Conservation (phyloP, 148 eudicot species). For the Fagopyrum esculentum region DNA sequence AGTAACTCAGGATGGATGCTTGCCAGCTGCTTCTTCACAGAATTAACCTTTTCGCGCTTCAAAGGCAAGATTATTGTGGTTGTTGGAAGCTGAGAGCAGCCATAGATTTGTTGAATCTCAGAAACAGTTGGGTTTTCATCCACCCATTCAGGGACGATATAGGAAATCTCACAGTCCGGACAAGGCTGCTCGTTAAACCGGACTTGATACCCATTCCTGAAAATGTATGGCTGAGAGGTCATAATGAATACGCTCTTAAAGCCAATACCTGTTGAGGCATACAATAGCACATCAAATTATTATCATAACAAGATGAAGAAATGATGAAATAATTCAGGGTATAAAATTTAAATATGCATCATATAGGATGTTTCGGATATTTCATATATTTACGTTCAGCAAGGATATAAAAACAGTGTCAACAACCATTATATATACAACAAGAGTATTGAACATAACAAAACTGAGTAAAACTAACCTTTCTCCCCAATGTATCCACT, state of each 20-base stretch:
- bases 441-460: background rate
- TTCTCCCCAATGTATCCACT: slow-evolving; percentile 68
- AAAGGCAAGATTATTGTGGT: slow-evolving; percentile 40
- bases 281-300: background rate
- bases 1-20: slow-evolving; percentile 36
- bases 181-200: slow-evolving; percentile 36
- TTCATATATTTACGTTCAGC: too few relatives aligned
- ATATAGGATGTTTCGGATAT: too few relatives aligned
- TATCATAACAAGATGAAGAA: background rate
- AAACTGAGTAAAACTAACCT: slow-evolving; percentile 23
- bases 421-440: background rate
- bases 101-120: slow-evolving; percentile 24
- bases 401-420: too few relatives aligned
- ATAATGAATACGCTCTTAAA: slow-evolving; percentile 43
- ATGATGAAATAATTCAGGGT: too few relatives aligned
- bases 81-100: slow-evolving; percentile 17
- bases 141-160: slow-evolving; percentile 44
- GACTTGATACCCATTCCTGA: slow-evolving; percentile 15
- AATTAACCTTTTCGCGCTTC: slow-evolving; percentile 31
- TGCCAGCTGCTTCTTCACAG: slow-evolving; percentile 32
- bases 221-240: slow-evolving; percentile 21
- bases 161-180: slow-evolving; percentile 29
- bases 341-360: too few relatives aligned
- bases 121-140: slow-evolving; percentile 21
- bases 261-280: slow-evolving; percentile 29